These are phyloP conservation scores for Phialemoniopsis sp. DNA, from an alignment of 2,329 filamentous ascomycete species.

Conservation along the genomic window DNA sequence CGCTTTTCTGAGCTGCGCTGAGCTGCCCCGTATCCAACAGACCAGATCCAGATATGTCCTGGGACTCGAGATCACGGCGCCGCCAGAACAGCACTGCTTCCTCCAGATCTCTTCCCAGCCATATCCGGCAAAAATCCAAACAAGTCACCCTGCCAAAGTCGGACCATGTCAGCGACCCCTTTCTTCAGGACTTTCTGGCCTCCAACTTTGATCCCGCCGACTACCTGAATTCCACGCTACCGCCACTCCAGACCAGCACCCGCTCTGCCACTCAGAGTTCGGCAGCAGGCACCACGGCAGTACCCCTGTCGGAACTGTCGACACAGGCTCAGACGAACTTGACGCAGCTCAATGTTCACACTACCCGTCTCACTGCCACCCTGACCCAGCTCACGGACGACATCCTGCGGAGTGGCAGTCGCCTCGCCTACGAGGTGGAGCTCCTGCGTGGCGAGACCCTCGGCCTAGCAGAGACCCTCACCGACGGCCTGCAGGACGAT, in stretches of 20 bases:
- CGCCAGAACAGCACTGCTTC: conserved; percentile 42
- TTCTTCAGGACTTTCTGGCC: conserved; percentile 70
- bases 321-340: conserved; percentile 79
- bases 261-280: too few relatives aligned
- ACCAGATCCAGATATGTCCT: conserved; percentile 23
- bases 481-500: conserved; percentile 67
- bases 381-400: conserved; percentile 92
- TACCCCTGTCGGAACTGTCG: conserved; percentile 72
- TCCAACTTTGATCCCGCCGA: conserved; percentile 80
- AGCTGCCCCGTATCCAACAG: conserved; percentile 1
- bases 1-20: too few relatives aligned
- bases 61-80: conserved; percentile 35
- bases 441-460: conserved; percentile 84
- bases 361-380: conserved; percentile 72
- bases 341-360: conserved; percentile 84
- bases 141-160: conserved; percentile 40
- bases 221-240: conserved; percentile 78
- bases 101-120: conserved; percentile 31
- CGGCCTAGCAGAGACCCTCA: conserved; percentile 73
- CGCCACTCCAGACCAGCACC: conserved; percentile 52
- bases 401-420: conserved; percentile 82
- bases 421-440: conserved; percentile 92
- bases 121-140: conserved; percentile 32
- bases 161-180: conserved; percentile 65
- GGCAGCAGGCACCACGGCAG: conserved; percentile 19